These are phyloP conservation scores for Papiliotrema laurentii DNA, from an alignment of 1,284 basidiomycete species.

Conservation along the genomic window DNA sequence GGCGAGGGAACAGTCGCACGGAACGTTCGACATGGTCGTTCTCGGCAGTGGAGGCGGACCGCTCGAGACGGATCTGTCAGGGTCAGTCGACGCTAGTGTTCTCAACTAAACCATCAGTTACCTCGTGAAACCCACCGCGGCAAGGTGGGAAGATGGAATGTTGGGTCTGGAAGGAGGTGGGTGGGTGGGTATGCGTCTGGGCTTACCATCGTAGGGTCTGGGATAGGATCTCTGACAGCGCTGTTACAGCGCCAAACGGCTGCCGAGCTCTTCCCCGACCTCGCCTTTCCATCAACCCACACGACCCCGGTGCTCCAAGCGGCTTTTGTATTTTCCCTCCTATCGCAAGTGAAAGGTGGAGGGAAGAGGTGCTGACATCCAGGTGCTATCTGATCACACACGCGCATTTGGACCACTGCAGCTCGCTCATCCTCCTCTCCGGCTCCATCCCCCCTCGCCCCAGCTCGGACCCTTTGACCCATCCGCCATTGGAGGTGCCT, in stretches of 20 bases:
- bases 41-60: conserved; percentile 48
- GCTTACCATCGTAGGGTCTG: conserved; percentile 29
- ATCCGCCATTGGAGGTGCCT: conserved; percentile 3
- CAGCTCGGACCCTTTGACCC: conserved; percentile 3
- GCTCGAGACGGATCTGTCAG: conserved; percentile 45
- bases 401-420: conserved; percentile 45
- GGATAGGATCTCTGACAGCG: conserved; percentile 39
- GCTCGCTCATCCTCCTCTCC: conserved; percentile 42
- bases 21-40: conserved; percentile 46
- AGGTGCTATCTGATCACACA: conserved; percentile 48
- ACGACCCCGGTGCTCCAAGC: conserved; percentile 41
- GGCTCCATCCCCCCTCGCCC: conserved; percentile 36
- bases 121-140: conserved; percentile 35
- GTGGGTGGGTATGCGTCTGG: conserved; percentile 6
- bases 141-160: conserved; percentile 44
- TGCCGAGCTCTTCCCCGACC: conserved; percentile 27
- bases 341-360: conserved; percentile 29
- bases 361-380: conserved; percentile 1
- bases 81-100: conserved; percentile 20
- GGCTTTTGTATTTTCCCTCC: conserved; percentile 42
- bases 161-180: conserved; percentile 46
- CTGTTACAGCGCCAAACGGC: conserved; percentile 16
- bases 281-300: conserved; percentile 32
- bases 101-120: conserved; percentile 21
- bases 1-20: conserved; percentile 2